A percentile compares a stretch with the other conserved stretches of the same genome.
Evolutionary conservation across 2,329 filamentous ascomycete species (phyloP).

Genomic region (Amauroascus niger): DNA sequence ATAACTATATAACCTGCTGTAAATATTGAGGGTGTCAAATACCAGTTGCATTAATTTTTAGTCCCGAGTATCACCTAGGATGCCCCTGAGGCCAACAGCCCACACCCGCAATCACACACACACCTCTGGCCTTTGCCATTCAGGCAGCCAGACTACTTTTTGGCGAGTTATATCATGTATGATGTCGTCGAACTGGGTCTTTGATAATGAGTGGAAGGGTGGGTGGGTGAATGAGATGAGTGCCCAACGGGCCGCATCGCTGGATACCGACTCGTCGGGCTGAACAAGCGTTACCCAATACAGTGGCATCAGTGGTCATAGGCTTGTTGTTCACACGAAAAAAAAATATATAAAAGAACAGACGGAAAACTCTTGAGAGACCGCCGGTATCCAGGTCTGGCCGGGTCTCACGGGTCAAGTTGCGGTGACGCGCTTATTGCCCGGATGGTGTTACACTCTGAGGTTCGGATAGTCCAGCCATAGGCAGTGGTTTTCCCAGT

Average conservation of each 20-base stretch:
- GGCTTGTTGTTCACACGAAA: too few relatives aligned
- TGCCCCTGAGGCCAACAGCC: neutral
- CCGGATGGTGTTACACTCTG: conserved; percentile 8
- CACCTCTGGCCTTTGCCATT: neutral
- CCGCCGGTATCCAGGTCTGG: conserved; percentile 8
- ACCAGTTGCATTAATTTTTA: neutral
- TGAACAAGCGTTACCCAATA: neutral
- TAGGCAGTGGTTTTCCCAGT: neutral
- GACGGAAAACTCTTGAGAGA: neutral
- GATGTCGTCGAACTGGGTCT: neutral
- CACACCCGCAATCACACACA: neutral
- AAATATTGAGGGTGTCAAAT: neutral
- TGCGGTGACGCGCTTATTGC: conserved; percentile 7
- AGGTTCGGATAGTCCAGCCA: neutral
- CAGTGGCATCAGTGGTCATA: neutral
- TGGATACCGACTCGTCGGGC: neutral
- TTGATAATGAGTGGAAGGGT: too few relatives aligned
- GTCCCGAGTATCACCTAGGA: neutral
- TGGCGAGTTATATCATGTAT: neutral
- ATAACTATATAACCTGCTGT: neutral
- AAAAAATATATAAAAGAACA: too few relatives aligned
- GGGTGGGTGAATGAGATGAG: neutral
- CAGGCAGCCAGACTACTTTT: neutral
- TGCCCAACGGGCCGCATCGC: neutral
- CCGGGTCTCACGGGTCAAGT: conserved; percentile 7